A percentile compares a stretch with the other conserved stretches of the same genome.
Evolutionary conservation across 2,329 filamentous ascomycete genomes (phyloP).

Genomic region (Oidium heveae): DNA sequence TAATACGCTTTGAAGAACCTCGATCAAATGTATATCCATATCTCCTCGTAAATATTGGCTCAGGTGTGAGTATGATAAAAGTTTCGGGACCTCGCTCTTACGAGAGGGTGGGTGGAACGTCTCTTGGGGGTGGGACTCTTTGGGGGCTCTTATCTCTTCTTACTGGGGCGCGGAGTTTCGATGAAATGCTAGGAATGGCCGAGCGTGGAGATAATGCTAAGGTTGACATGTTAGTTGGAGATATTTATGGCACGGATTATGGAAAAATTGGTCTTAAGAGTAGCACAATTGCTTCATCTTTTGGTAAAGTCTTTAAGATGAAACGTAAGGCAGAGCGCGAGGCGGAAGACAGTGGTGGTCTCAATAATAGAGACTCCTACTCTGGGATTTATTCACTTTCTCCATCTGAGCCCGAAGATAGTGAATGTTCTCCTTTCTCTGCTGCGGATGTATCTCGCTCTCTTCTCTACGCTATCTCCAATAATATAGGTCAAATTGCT

Average conservation of each 20-base stretch:
- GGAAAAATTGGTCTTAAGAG: conserved; percentile 90
- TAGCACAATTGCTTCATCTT: conserved; percentile 83
- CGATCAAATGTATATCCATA: conserved; percentile 79
- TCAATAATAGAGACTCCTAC: conserved; percentile 7
- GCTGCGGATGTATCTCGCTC: conserved; percentile 73
- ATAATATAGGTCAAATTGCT: conserved; percentile 95
- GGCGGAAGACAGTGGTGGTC: conserved; percentile 42
- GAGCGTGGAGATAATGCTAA: conserved; percentile 76
- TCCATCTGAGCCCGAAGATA: conserved; percentile 2
- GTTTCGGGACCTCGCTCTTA: conserved; percentile 73
- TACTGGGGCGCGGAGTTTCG: conserved; percentile 85
- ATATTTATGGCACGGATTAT: conserved; percentile 93
- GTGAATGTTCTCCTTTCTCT: conserved; percentile 29
- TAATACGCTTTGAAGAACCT: conserved; percentile 68
- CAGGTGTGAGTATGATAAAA: conserved; percentile 90
- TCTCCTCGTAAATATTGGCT: conserved; percentile 92
- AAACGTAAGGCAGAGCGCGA: conserved; percentile 61
- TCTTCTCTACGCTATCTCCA: conserved; percentile 81
- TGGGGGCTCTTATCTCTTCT: conserved; percentile 85
- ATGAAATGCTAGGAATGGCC: conserved; percentile 86
- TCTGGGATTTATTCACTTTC: neutral
- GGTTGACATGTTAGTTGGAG: conserved; percentile 90
- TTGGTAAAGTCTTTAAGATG: conserved; percentile 89
- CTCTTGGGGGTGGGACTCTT: conserved; percentile 84
- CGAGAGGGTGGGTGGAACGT: conserved; percentile 81